Percentiles rank a stretch among this genome's conserved stretches.
These are phyloP conservation scores for Kernera saxatilis DNA, from an alignment of 345 rosid species.

Conservation along the genomic window DNA sequence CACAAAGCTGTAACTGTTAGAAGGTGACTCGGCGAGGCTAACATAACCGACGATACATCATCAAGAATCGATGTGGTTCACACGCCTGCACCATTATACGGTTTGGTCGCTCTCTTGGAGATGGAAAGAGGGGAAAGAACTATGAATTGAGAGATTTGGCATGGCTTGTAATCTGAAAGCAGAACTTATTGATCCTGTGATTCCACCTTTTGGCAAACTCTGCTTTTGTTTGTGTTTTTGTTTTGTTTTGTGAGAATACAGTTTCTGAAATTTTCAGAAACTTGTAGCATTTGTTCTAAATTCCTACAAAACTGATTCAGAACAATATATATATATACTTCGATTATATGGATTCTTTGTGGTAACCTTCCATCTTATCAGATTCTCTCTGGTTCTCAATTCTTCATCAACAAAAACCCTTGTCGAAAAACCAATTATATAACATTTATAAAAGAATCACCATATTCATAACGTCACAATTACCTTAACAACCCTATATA, in stretches of 20 bases:
- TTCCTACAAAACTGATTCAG: background rate
- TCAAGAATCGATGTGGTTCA: constrained; percentile 1
- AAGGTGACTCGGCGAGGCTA: constrained; percentile 14
- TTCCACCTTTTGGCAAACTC: background rate
- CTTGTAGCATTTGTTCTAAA: constrained; percentile 6
- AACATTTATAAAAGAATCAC: too few relatives aligned
- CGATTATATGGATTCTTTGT: background rate
- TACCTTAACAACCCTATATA: background rate
- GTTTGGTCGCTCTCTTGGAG: background rate
- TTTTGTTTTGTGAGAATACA: background rate
- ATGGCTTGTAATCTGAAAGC: constrained; percentile 14
- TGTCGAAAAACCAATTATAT: too few relatives aligned
- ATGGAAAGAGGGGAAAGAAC: background rate
- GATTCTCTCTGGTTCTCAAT: too few relatives aligned
- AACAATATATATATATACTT: constrained; percentile 4
- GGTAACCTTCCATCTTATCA: too few relatives aligned
- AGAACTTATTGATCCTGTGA: background rate
- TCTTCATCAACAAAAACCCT: too few relatives aligned
- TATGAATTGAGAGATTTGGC: constrained; percentile 2
- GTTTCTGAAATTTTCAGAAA: background rate
- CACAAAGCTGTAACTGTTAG: background rate
- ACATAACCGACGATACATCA: constrained; percentile 6
- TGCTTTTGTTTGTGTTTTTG: background rate
- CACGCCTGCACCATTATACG: background rate
- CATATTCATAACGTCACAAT: background rate